phyloP scores from a whole-genome alignment of 1,284 basidiomycete species.

The Takashimella tepidaria region DNA sequence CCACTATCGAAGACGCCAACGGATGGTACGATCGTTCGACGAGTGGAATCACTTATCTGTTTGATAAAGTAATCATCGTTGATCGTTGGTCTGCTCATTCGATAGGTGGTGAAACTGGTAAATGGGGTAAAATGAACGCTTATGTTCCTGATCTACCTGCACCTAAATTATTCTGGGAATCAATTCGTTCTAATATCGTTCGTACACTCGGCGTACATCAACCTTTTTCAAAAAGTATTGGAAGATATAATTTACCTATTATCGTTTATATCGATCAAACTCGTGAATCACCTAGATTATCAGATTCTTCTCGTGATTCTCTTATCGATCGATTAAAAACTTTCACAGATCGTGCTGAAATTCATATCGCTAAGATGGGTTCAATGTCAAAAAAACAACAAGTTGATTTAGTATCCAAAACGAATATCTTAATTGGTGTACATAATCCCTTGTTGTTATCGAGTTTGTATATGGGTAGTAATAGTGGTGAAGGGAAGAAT shows the following conservation, averaged over 20 bases:
- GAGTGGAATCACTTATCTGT: constrained; percentile 28
- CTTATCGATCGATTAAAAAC: constrained; percentile 33
- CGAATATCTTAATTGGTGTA: constrained; percentile 36
- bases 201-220: constrained; percentile 16
- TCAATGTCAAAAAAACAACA: constrained; percentile 32
- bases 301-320: constrained; percentile 18
- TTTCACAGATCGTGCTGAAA: constrained; percentile 35
- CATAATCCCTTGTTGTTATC: constrained; percentile 31
- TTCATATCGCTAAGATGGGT: constrained; percentile 34
- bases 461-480: constrained; percentile 34
- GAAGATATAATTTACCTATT: constrained; percentile 26
- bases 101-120: constrained; percentile 21
- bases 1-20: constrained; percentile 32
- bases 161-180: constrained; percentile 27
- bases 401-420: constrained; percentile 29
- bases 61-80: constrained; percentile 42
- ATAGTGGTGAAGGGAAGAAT: constrained; percentile 16
- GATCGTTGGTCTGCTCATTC: constrained; percentile 42
- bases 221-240: constrained; percentile 6
- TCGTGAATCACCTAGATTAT: constrained; percentile 21
- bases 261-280: constrained; percentile 35
- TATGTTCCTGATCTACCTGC: constrained; percentile 20
- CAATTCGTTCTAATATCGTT: constrained; percentile 28
- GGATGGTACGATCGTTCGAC: constrained; percentile 29
- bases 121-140: constrained; percentile 45